Evolutionary conservation across 768 basidiomycete genomes (phyloP), one percentile per base, ranked within the genome.

Genomic region (Sporobolomyces pararoseus): DNA sequence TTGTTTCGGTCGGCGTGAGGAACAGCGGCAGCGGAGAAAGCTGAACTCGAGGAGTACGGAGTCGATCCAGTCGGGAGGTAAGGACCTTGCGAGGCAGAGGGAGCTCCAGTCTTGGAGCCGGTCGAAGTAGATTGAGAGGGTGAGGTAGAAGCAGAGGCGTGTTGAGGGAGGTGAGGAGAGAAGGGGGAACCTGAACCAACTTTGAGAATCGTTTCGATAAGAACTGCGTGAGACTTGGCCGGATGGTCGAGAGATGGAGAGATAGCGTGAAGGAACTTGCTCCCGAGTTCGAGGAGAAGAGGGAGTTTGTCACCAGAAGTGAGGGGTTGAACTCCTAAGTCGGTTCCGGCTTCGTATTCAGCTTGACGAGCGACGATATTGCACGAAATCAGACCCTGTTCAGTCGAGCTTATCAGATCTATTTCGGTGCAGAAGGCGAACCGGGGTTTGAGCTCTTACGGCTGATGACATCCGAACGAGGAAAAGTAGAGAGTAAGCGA

Each of bases 191-290:
- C 59, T 3, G 46, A 23, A 0, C 71, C 71, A n/a, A 66, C 71
- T 25, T 61, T 51, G 23, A 67, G 66, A 58, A 72, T 72, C 34
- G 64, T 65, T 54, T 68, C 62, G 35, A 71, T 49, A 27, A 71
- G 61, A 29, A 66, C 60, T 7, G 60, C 54, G 34, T 71, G 70
- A 0, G 31, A 46, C 12, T 55, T 23, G 2, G 51, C 42, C 0
- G 70, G 70, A 42, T 71, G 70, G n/a, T 71, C 65, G 19, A 55
- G 39, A n/a, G 65, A 63, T 14, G 70, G 70, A n/a, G 70, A 66
- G 42, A 71, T 67, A 16, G 60, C 61, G 14, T 59, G 58, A 37
- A 71, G 65, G 65, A 71, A 66, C 2, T 63, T 31, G 14, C 65
- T 46, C 17, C 70, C 70, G 32, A 71, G 65, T 21, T 66, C 65